A percentile compares a stretch with the other conserved stretches of the same genome.
Conservation (phyloP, 805 yeast genomes). For the Komagataella phaffii region DNA sequence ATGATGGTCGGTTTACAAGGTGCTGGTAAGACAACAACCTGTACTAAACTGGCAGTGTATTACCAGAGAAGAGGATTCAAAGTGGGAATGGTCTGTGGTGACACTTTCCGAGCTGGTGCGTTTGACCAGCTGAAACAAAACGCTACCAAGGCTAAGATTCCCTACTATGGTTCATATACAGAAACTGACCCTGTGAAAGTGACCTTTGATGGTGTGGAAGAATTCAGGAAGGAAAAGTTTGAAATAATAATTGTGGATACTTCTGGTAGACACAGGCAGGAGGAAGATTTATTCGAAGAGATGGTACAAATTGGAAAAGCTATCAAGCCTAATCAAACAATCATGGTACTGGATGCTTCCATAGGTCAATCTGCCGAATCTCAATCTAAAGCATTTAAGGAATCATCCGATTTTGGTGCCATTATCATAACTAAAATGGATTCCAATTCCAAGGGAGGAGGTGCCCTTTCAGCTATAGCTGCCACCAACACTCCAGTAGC, state of each 20-base stretch:
- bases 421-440: constrained; percentile 93
- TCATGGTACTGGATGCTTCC: constrained; percentile 94
- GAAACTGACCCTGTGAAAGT: constrained; percentile 94
- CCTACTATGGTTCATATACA: constrained; percentile 88
- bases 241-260: constrained; percentile 94
- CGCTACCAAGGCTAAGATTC: constrained; percentile 89
- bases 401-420: constrained; percentile 86
- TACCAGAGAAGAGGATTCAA: constrained; percentile 89
- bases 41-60: constrained; percentile 92
- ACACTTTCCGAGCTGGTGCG: constrained; percentile 99
- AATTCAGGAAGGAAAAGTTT: constrained; percentile 81
- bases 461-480: constrained; percentile 97
- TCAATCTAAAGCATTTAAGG: constrained; percentile 90
- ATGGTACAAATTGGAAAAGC: constrained; percentile 88
- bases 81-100: constrained; percentile 96
- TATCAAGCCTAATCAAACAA: constrained; percentile 88
- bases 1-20: constrained; percentile 99
- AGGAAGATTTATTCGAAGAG: constrained; percentile 79
- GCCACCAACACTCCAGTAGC: constrained; percentile 91
- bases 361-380: constrained; percentile 98
- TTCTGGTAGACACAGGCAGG: constrained; percentile 96
- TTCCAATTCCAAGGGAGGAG: constrained; percentile 99
- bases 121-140: constrained; percentile 96
- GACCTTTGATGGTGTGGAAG: constrained; percentile 81
- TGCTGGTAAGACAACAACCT: constrained; percentile 96